Percentiles rank a stretch among this genome's conserved stretches.
phyloP scores from a whole-genome alignment of 768 basidiomycete genomes.

The Podaxis carcinomalis region DNA sequence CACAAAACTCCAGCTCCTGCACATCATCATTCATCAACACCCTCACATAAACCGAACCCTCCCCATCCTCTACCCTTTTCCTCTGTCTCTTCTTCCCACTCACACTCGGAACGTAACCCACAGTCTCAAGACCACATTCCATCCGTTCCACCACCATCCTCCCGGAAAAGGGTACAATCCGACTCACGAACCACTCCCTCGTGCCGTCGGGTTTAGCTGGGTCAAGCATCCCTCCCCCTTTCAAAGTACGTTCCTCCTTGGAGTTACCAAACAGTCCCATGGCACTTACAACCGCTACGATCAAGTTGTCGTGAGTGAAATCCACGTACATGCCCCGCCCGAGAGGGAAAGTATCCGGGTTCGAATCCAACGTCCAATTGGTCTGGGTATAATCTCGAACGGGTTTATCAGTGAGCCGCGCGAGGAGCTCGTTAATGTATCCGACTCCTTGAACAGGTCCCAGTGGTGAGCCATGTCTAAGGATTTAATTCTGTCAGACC shows the following conservation, averaged over 20 bases:
- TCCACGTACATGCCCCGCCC: slow-evolving; percentile 65
- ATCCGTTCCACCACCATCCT: slow-evolving; percentile 74
- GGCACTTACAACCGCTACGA: slow-evolving; percentile 71
- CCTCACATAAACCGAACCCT: slow-evolving; percentile 44
- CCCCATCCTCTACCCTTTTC: background rate
- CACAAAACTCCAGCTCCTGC: slow-evolving; percentile 60
- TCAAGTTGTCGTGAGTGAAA: slow-evolving; percentile 84
- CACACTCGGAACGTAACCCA: background rate
- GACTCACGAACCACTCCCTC: slow-evolving; percentile 49
- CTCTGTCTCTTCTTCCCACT: slow-evolving; percentile 16
- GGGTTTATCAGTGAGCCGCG: slow-evolving; percentile 61
- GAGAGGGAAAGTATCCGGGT: slow-evolving; percentile 68
- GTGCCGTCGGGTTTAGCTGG: slow-evolving; percentile 25
- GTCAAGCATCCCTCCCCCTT: slow-evolving; percentile 23
- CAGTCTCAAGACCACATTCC: slow-evolving; percentile 28
- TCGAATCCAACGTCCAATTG: slow-evolving; percentile 65
- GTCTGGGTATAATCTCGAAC: slow-evolving; percentile 71
- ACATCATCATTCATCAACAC: slow-evolving; percentile 74
- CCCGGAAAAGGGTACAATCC: slow-evolving; percentile 71
- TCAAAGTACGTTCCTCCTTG: slow-evolving; percentile 17
- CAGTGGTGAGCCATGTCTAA: slow-evolving; percentile 61
- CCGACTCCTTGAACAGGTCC: slow-evolving; percentile 83
- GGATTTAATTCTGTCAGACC: background rate
- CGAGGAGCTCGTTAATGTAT: slow-evolving; percentile 82
- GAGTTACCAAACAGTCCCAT: slow-evolving; percentile 43